Conservation (phyloP, 176 grass and related monocot species). For the Oryza glaberrima region DNA sequence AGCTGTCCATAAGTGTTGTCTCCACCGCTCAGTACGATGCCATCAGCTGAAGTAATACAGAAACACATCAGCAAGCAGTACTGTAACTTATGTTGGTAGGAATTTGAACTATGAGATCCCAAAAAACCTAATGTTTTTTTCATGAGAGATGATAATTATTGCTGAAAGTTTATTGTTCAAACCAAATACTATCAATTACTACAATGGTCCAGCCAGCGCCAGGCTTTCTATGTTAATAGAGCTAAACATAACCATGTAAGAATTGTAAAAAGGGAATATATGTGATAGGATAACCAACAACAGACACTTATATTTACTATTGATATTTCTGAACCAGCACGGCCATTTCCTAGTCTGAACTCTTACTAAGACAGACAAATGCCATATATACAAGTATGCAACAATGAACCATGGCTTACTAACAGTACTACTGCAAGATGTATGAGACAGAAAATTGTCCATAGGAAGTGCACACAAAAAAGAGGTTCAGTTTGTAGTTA, state of each 20-base stretch:
- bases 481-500: not conserved
- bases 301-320: not conserved
- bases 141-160: too few relatives aligned
- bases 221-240: constrained; percentile 4
- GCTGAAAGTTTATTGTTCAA: too few relatives aligned
- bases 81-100: not conserved
- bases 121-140: too few relatives aligned
- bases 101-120: not conserved
- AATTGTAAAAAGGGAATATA: not conserved
- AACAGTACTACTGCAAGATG: not conserved
- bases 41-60: constrained; percentile 57
- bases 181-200: too few relatives aligned
- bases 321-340: not conserved
- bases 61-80: constrained; percentile 31
- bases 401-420: constrained; percentile 3
- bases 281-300: not conserved
- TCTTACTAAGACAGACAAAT: not conserved
- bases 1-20: constrained; percentile 84
- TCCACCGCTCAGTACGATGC: constrained; percentile 67
- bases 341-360: not conserved
- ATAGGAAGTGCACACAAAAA: constrained; percentile 1
- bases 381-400: constrained; percentile 16
- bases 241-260: constrained; percentile 14
- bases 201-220: not conserved
- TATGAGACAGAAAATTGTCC: not conserved